Conservation (phyloP, 1,139 yeast genomes). For the Geotrichum siamense region DNA sequence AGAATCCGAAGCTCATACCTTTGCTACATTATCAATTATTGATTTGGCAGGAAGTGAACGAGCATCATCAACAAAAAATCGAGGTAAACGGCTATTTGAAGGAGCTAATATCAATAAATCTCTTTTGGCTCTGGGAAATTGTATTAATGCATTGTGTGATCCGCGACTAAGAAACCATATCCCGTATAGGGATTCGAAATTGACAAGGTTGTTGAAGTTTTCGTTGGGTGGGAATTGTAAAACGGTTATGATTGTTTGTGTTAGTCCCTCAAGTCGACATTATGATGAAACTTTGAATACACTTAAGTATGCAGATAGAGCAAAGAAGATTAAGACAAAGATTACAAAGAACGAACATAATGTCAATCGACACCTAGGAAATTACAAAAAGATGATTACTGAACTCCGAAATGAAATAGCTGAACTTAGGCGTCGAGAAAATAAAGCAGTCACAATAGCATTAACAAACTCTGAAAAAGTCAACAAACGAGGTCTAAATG, state of each 20-base stretch:
- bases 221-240: constrained; percentile 93
- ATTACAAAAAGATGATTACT: constrained; percentile 77
- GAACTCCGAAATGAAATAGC: constrained; percentile 76
- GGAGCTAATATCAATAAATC: constrained; percentile 93
- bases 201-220: constrained; percentile 76
- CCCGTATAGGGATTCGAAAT: constrained; percentile 84
- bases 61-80: constrained; percentile 79
- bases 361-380: constrained; percentile 78
- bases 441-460: constrained; percentile 36
- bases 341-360: constrained; percentile 67
- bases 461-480: constrained; percentile 21
- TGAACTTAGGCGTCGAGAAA: constrained; percentile 54
- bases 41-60: constrained; percentile 95
- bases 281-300: constrained; percentile 91
- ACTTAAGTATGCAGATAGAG: constrained; percentile 81
- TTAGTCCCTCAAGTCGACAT: constrained; percentile 77
- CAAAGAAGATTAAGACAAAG: constrained; percentile 83
- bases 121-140: constrained; percentile 80
- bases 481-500: constrained; percentile 19
- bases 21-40: constrained; percentile 76
- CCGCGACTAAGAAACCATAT: constrained; percentile 62
- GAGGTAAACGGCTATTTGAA: constrained; percentile 73
- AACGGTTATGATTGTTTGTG: constrained; percentile 92
- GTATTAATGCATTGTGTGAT: constrained; percentile 87
- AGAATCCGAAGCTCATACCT: constrained; percentile 57